Evolutionary conservation across 2,329 filamentous ascomycete genomes (phyloP).

Genomic region (Colletotrichum neosansevieriae): DNA sequence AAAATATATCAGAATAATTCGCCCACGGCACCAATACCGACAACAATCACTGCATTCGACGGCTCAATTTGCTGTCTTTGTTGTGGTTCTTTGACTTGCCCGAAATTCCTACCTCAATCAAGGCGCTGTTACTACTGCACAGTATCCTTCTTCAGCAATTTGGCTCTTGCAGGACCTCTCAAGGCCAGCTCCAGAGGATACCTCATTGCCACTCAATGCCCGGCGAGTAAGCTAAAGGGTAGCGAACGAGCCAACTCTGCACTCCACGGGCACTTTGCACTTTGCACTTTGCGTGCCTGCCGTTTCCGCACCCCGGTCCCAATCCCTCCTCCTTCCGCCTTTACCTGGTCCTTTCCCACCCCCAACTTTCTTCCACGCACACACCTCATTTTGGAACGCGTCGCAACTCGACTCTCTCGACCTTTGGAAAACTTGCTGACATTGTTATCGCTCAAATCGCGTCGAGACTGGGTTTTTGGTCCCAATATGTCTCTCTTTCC

Average conservation of each 20-base stretch:
- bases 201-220: conserved; percentile 38
- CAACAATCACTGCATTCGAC: background rate
- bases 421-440: background rate
- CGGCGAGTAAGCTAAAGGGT: conserved; percentile 35
- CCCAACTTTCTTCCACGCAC: conserved; percentile 35
- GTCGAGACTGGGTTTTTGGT: conserved; percentile 33
- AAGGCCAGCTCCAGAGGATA: conserved; percentile 17
- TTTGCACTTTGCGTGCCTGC: conserved; percentile 20
- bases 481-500: conserved; percentile 47
- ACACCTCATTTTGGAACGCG: conserved; percentile 35
- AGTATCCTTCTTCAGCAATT: conserved; percentile 11
- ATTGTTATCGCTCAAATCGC: conserved; percentile 27
- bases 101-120: conserved; percentile 7
- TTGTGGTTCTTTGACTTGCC: background rate
- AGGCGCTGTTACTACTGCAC: background rate
- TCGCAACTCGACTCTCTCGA: conserved; percentile 32
- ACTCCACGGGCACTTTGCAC: no score
- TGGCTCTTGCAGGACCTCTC: background rate
- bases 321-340: conserved; percentile 32
- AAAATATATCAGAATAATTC: background rate
- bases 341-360: conserved; percentile 28
- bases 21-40: background rate
- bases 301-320: conserved; percentile 33
- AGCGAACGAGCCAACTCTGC: conserved; percentile 37
- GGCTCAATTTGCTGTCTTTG: background rate